Evolutionary conservation across 2,329 filamentous ascomycete genomes (phyloP).

Genomic region (Sclerotinia glacialis): DNA sequence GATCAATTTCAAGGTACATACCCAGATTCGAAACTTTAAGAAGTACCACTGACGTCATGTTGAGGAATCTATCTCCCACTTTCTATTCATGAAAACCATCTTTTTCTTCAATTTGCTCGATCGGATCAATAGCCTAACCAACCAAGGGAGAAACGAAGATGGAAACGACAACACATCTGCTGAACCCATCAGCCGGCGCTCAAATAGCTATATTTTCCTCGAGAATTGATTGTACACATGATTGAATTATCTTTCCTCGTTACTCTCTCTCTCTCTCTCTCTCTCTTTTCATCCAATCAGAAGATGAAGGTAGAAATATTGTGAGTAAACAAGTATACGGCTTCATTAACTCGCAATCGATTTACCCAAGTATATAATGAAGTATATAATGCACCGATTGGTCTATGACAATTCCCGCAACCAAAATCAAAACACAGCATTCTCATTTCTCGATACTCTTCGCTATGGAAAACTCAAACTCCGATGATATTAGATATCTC

Average conservation of each 20-base stretch:
- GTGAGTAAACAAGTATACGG: neutral
- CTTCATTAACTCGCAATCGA: neutral
- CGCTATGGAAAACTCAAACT: conserved; percentile 13
- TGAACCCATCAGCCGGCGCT: neutral
- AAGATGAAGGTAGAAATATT: neutral
- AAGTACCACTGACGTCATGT: conserved; percentile 3
- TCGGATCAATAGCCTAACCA: neutral
- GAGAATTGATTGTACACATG: neutral
- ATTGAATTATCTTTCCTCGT: neutral
- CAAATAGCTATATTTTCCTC: neutral
- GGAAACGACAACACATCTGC: neutral
- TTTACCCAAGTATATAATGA: neutral
- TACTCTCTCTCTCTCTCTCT: no score
- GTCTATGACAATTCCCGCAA: neutral
- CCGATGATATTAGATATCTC: neutral
- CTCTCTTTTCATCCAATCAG: no score
- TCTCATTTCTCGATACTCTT: conserved; percentile 13
- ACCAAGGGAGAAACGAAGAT: neutral
- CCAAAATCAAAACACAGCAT: conserved; percentile 5
- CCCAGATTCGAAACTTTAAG: neutral
- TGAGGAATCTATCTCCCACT: conserved; percentile 5
- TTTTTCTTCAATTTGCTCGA: neutral
- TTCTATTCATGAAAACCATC: neutral
- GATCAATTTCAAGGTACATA: conserved; percentile 2
- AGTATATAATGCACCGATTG: neutral